Percentiles rank a stretch among this genome's conserved stretches.
phyloP scores from a whole-genome alignment of 805 yeast genomes.

The Wickerhamomyces ciferrii region DNA sequence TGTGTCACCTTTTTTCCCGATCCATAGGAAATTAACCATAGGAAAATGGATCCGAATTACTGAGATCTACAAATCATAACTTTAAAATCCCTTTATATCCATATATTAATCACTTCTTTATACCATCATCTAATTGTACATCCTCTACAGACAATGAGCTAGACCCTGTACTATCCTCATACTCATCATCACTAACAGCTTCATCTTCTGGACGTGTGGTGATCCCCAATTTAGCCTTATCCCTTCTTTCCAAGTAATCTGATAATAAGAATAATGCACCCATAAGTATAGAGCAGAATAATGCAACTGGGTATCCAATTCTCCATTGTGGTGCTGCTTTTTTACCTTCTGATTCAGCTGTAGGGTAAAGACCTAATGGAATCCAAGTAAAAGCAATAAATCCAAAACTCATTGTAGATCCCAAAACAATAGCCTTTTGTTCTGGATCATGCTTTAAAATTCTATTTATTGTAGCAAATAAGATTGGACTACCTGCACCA shows the following conservation, averaged over 20 bases:
- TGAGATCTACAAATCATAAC: no score
- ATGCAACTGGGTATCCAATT: constrained; percentile 1
- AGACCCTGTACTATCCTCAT: not conserved
- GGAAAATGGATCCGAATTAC: no score
- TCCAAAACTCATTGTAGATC: not conserved
- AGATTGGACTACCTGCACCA: constrained; percentile 1
- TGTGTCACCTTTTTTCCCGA: not conserved
- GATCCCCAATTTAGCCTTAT: not conserved
- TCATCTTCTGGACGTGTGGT: not conserved
- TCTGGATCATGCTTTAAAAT: constrained; percentile 2
- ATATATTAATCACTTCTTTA: no score
- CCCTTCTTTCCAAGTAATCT: not conserved
- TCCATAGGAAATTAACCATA: no score
- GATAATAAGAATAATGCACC: not conserved
- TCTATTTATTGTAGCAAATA: constrained; percentile 1
- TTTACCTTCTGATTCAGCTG: constrained; percentile 1
- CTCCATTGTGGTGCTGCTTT: constrained; percentile 2
- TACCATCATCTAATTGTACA: not conserved
- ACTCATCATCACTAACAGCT: constrained; percentile 1
- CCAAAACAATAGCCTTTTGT: constrained; percentile 1
- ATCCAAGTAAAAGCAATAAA: constrained; percentile 1
- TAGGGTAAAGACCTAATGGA: constrained; percentile 2
- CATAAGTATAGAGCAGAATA: not conserved
- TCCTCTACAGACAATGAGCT: not conserved
- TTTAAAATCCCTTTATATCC: no score